Base-by-base conservation (phyloP, 2,329 filamentous ascomycete genomes). In the Botrytis paeoniae region DNA sequence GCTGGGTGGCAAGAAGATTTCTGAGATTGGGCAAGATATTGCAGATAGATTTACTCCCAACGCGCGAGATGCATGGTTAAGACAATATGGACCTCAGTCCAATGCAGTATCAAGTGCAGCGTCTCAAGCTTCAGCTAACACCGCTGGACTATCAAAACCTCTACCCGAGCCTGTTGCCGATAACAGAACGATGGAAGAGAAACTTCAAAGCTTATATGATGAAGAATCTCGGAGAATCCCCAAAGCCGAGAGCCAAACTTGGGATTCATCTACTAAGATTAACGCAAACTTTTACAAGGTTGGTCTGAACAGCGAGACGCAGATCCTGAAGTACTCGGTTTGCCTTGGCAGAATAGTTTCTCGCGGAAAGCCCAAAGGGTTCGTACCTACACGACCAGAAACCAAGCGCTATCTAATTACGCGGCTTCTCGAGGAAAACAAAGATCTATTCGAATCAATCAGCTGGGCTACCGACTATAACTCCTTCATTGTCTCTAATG, bases 381-480 rank as follows among this genome's bases (percentile, higher is more conserved):
- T n/a, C 10, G 16, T 57, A 25, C 65, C 48, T 54, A 59, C 48
- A 29, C n/a, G 39, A 25, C 32, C n/a, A 59, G 65, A 69, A 16
- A 69, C 35, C 8, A 69, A 69, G 29, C 25, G 65, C 32, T 41
- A 59, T n/a, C 22, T 69, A 35, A 69, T 41, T 14, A 54, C 12
- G 25, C 48, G 48, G 25, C 48, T 54, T n/a, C 25, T 54, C 25
- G 25, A 54, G 25, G 48, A n/a, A 54, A 57, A 69, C 54, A 29
- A 32, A 22, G n/a, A 54, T 32, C 37, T 68, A 14, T 16, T 32
- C 8, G 22, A 54, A 39, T 14, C 32, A 68, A 20, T 39, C 35
- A 54, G 43, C 12, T 68, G 45, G 65, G 65, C 45, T 39, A 37
- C 35, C 51, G 65, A 68, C 37, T 68, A n/a, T 18, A 32, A 68